phyloP scores from a whole-genome alignment of 2,329 filamentous ascomycete species.

The Ophiostoma tasmaniense region DNA sequence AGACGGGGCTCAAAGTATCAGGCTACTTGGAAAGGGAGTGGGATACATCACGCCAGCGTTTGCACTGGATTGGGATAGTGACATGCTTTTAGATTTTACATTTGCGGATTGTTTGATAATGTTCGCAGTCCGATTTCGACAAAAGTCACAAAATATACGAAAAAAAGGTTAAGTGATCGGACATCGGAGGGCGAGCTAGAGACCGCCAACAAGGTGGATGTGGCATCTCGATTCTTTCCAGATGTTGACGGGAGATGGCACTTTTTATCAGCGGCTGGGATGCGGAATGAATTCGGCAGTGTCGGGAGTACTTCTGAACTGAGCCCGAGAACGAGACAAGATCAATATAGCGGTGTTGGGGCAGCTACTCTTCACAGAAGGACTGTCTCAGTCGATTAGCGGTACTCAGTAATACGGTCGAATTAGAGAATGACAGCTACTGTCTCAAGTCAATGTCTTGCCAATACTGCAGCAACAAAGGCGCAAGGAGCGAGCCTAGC shows the following conservation, averaged over 20 bases:
- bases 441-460: background rate
- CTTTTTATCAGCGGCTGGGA: background rate
- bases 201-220: background rate
- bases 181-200: background rate
- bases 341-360: background rate
- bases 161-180: background rate
- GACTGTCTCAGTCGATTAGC: background rate
- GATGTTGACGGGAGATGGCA: background rate
- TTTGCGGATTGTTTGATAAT: too few relatives aligned
- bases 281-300: background rate
- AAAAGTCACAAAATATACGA: too few relatives aligned
- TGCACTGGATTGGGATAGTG: background rate
- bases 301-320: background rate
- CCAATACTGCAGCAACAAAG: background rate
- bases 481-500: background rate
- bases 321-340: background rate
- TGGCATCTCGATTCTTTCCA: background rate
- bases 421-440: background rate
- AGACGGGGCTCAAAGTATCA: constrained; percentile 5
- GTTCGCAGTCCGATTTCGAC: too few relatives aligned
- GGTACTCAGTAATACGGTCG: background rate
- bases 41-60: constrained; percentile 5
- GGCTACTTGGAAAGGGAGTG: constrained; percentile 2
- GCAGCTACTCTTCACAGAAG: background rate
- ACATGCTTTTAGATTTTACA: background rate